A percentile compares a stretch with the other conserved stretches of the same genome.
Evolutionary conservation across 257 asterid genomes (phyloP).

Genomic region (Plantago elongata): DNA sequence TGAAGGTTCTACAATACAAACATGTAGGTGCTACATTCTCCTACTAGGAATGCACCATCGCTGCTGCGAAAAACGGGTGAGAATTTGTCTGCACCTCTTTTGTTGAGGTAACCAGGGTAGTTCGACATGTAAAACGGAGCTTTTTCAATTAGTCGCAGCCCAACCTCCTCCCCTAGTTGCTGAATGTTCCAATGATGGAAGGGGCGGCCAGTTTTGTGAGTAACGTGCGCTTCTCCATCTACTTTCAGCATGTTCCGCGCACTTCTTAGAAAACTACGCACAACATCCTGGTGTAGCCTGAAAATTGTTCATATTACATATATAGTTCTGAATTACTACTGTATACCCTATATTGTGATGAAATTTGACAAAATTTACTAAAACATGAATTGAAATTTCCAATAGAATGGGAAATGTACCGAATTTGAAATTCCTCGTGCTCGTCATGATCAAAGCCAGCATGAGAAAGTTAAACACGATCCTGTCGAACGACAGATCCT

Average conservation of each 20-base stretch:
- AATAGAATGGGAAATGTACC: no score
- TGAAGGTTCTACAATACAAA: conserved; percentile 1
- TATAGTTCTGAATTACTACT: no score
- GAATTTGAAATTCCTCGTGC: no score
- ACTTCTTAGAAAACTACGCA: conserved; percentile 23
- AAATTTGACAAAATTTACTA: no score
- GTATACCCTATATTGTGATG: no score
- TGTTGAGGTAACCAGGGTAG: conserved; percentile 32
- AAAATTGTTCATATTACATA: no score
- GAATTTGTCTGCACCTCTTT: conserved; percentile 20
- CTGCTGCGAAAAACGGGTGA: not conserved
- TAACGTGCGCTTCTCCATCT: conserved; percentile 32
- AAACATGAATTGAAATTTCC: no score
- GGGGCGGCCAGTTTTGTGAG: conserved; percentile 31
- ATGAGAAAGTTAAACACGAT: no score
- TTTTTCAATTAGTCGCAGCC: conserved; percentile 17
- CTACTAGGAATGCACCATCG: conserved; percentile 24
- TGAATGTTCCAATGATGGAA: conserved; percentile 20
- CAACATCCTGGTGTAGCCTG: conserved; percentile 27
- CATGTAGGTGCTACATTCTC: conserved; percentile 26
- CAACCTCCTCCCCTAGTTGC: conserved; percentile 17
- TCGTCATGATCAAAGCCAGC: no score
- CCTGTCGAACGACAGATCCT: no score
- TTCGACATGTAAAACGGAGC: not conserved
- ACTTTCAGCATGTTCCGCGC: conserved; percentile 20